Percentiles rank a stretch among this genome's conserved stretches.
Evolutionary conservation across 306 rosid genomes (phyloP).

Genomic region (Abrus pulchellus): DNA sequence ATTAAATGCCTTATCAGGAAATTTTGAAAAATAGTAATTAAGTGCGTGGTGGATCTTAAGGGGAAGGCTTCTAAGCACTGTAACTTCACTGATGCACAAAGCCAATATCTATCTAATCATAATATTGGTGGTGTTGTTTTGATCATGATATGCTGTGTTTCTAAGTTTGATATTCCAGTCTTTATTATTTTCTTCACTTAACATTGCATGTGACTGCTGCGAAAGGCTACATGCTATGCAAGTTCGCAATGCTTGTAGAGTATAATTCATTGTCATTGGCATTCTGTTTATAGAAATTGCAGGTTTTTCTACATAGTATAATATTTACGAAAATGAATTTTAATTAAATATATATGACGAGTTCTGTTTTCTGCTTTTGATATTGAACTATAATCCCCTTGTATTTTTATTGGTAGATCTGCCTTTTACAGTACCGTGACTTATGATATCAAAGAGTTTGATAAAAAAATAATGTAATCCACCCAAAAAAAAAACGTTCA

Average conservation of each 20-base stretch:
- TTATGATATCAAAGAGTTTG: not conserved
- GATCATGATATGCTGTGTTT: slow-evolving; percentile 29
- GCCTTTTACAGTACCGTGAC: not conserved
- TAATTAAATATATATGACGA: not conserved
- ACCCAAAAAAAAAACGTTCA: too few relatives aligned
- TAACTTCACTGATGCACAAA: slow-evolving; percentile 32
- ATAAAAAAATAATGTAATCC: not conserved
- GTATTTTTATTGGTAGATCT: not conserved
- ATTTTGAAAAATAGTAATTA: slow-evolving; percentile 26
- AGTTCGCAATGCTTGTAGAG: slow-evolving; percentile 22
- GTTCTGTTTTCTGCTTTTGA: not conserved
- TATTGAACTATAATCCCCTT: not conserved
- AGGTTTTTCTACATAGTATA: slow-evolving; percentile 21
- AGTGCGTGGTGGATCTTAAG: slow-evolving; percentile 25
- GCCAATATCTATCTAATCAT: slow-evolving; percentile 9
- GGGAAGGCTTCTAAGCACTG: slow-evolving; percentile 30
- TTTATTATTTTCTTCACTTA: slow-evolving; percentile 34
- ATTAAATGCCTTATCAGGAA: slow-evolving; percentile 28
- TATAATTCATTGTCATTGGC: slow-evolving; percentile 33
- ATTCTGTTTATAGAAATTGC: slow-evolving; percentile 39
- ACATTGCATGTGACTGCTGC: not conserved
- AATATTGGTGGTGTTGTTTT: slow-evolving; percentile 25
- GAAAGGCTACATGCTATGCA: slow-evolving; percentile 34
- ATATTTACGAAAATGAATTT: not conserved
- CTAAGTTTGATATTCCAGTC: not conserved